These are phyloP conservation scores for Alternaria conjuncta DNA, from an alignment of 2,329 filamentous ascomycete species.

Conservation along the genomic window DNA sequence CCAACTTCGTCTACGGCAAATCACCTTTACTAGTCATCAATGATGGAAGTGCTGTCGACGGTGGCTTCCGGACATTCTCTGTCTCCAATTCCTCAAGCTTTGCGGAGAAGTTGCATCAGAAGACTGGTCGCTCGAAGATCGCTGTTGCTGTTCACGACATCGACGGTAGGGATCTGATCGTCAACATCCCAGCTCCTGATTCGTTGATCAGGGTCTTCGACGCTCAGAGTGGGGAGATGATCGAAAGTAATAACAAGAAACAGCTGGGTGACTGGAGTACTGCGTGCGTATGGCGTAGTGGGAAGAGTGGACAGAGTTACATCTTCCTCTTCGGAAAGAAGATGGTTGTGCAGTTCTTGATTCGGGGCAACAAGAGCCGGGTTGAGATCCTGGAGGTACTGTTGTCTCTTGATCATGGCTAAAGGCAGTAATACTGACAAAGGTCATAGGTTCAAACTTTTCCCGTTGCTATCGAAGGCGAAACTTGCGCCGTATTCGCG, in stretches of 20 bases:
- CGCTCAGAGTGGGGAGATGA: conserved; percentile 15
- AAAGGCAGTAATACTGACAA: not conserved
- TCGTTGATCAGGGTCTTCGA: conserved; percentile 37
- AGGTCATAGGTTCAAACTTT: conserved; percentile 36
- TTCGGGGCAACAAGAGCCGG: conserved; percentile 14
- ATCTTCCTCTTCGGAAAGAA: conserved; percentile 42
- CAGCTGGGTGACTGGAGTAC: conserved; percentile 40
- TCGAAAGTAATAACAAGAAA: conserved; percentile 30
- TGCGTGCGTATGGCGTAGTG: conserved; percentile 36
- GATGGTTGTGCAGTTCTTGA: conserved; percentile 35
- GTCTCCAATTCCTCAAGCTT: conserved; percentile 13
- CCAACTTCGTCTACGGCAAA: conserved; percentile 32
- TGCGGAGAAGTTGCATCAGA: conserved; percentile 23
- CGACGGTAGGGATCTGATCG: conserved; percentile 32
- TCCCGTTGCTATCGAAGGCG: conserved; percentile 34
- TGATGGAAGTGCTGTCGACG: conserved; percentile 38
- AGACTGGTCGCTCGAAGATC: conserved; percentile 38
- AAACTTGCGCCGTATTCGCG: conserved; percentile 29
- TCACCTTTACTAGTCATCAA: conserved; percentile 32
- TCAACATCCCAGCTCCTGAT: conserved; percentile 39
- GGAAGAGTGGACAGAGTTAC: conserved; percentile 33
- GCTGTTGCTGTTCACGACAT: conserved; percentile 31
- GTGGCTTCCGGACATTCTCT: conserved; percentile 33
- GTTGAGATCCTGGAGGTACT: conserved; percentile 34
- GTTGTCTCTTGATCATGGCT: too few species aligned